Percentiles rank a stretch among this genome's conserved stretches.
Conservation (phyloP, 495 filamentous ascomycete genomes). For the Hyphodiscus hymeniophilus region DNA sequence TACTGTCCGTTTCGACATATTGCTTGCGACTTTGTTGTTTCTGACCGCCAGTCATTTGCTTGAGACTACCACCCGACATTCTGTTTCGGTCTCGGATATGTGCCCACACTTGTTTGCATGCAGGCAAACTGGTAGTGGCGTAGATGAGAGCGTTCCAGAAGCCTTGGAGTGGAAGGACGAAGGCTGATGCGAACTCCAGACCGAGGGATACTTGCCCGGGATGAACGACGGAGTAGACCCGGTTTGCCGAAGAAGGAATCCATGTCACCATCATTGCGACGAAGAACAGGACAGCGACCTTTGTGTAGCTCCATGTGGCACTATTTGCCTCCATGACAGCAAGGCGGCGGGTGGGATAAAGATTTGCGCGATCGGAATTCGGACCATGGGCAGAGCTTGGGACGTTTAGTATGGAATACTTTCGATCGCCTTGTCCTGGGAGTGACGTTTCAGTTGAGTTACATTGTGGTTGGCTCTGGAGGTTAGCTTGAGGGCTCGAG, state of each 20-base stretch:
- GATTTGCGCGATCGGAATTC: background rate
- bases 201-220: constrained; percentile 42
- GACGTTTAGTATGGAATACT: background rate
- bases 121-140: constrained; percentile 50
- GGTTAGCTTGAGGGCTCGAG: background rate
- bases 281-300: constrained; percentile 83
- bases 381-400: background rate
- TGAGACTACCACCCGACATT: background rate
- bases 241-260: constrained; percentile 76
- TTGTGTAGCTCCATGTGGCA: constrained; percentile 71
- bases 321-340: constrained; percentile 26
- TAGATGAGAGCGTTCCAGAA: constrained; percentile 87
- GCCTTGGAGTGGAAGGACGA: constrained; percentile 77
- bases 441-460: background rate
- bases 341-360: constrained; percentile 2
- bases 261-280: constrained; percentile 73
- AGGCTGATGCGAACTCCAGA: constrained; percentile 60
- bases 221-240: constrained; percentile 60
- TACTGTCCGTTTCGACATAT: background rate
- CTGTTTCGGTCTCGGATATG: background rate
- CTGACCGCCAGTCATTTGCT: background rate
- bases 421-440: background rate
- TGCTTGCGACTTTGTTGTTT: background rate
- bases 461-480: background rate
- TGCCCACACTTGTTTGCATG: constrained; percentile 19